Evolutionary conservation across 192 early-diverging fungal genomes (phyloP), one percentile per base, ranked within the genome.

Genomic region (Coemansia sp.): DNA sequence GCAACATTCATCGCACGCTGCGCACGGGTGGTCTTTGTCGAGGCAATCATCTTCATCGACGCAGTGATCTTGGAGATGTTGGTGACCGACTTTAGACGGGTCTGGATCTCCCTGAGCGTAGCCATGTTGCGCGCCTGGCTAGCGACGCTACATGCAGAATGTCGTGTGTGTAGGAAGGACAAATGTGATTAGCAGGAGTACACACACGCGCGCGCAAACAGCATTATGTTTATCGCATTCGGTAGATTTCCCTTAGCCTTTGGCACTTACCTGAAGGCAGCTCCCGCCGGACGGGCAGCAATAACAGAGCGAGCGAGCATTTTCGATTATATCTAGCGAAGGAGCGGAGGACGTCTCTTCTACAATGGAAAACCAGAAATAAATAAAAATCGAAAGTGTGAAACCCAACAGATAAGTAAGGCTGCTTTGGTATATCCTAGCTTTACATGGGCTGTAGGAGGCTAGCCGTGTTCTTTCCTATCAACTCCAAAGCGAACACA

Each of bases 21-120:
- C 34, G 95, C 91, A 61, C 83, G 78, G 29, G 85, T 76, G 73
- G 96, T 92, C 87, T 99, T 99, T 82, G 95, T 99, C 43, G 97
- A 97, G 42, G 97, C 95, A 96, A 99, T 99, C 94, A 99, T 97
- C 88, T 99, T 99, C 96, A 99, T 99, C 49, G 95, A 98, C 83
- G 96, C 95, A 58, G 97, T 99, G 79, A 99, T 98, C 86, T 99
- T 99, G 72, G 90, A 93, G 85, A 98, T 99, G 89, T 95, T 97
- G 67, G 90, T 87, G 63, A 99, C 88, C 64, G 97, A 96, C 86
- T 96, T 95, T 75, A 97, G 82, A 63, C 97, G 94, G 62, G 89
- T 80, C 81, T 93, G 92, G 84, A 99, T 91, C 87, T 96, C 95
- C 83, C 90, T 91, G 69, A 95, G 85, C 62, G 95, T 95, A 46